Percentiles rank a stretch among this genome's conserved stretches.
phyloP scores from a whole-genome alignment of 2,329 filamentous ascomycete genomes.

The Diaporthe ilicicola region DNA sequence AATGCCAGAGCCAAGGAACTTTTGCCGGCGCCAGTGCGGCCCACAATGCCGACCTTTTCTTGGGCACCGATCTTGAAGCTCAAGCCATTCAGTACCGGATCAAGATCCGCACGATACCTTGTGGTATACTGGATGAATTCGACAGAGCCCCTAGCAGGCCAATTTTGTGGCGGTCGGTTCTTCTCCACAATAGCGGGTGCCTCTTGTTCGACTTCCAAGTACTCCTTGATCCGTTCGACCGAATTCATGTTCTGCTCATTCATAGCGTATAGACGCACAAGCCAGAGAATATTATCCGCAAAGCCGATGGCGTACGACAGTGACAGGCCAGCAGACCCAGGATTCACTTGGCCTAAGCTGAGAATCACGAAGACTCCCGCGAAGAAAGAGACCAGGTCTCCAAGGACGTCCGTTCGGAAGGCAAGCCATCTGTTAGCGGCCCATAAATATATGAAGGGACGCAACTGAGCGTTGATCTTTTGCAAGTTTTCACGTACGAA shows the following conservation, averaged over 20 bases:
- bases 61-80: conserved; percentile 85
- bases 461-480: conserved; percentile 88
- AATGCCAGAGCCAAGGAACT: conserved; percentile 92
- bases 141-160: conserved; percentile 86
- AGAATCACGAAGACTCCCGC: conserved; percentile 90
- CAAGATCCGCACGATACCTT: conserved; percentile 86
- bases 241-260: conserved; percentile 99
- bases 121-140: conserved; percentile 92
- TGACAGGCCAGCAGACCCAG: conserved; percentile 91
- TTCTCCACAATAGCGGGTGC: conserved; percentile 80
- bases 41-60: conserved; percentile 96
- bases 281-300: conserved; percentile 95
- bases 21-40: conserved; percentile 94
- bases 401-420: conserved; percentile 88
- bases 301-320: conserved; percentile 97
- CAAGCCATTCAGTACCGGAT: conserved; percentile 83
- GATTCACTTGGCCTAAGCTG: conserved; percentile 83
- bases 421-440: conserved; percentile 96
- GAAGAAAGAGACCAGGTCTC: conserved; percentile 92
- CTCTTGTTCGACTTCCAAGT: conserved; percentile 95
- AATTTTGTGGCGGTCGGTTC: conserved; percentile 78
- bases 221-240: conserved; percentile 96
- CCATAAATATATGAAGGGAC: conserved; percentile 97
- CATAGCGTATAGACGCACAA: conserved; percentile 90
- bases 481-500: conserved; percentile 92